Evolutionary conservation across 2,329 filamentous ascomycete genomes (phyloP).

Genomic region (Scedosporium aurantiacum): DNA sequence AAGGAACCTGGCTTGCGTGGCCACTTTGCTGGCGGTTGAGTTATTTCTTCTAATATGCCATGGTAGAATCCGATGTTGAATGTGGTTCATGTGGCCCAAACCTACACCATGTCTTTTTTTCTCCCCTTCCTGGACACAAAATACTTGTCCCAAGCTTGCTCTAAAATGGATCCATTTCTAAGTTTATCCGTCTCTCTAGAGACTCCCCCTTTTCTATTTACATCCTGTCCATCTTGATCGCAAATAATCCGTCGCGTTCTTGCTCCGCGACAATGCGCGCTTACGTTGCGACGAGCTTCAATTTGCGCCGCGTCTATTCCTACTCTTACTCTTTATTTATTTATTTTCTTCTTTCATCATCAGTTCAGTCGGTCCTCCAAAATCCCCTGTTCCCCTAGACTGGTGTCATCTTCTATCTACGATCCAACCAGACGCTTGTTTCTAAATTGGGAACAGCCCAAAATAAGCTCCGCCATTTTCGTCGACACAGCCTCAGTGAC

Average conservation of each 20-base stretch:
- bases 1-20: too few relatives aligned
- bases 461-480: background rate
- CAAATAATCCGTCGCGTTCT: background rate
- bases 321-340: background rate
- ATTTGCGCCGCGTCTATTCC: background rate
- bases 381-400: background rate
- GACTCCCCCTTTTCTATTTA: too few relatives aligned
- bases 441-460: background rate
- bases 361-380: background rate
- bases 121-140: background rate
- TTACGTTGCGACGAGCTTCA: background rate
- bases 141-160: background rate
- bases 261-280: background rate
- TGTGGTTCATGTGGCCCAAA: too few relatives aligned
- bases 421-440: background rate
- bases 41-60: too few relatives aligned
- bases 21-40: too few relatives aligned
- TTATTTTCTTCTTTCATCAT: background rate
- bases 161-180: too few relatives aligned
- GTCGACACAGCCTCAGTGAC: background rate
- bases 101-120: background rate
- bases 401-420: background rate
- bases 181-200: too few relatives aligned
- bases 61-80: too few relatives aligned
- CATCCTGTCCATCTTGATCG: background rate